Conservation (phyloP, 2,329 filamentous ascomycete genomes). For the Xylariaceae sp. region DNA sequence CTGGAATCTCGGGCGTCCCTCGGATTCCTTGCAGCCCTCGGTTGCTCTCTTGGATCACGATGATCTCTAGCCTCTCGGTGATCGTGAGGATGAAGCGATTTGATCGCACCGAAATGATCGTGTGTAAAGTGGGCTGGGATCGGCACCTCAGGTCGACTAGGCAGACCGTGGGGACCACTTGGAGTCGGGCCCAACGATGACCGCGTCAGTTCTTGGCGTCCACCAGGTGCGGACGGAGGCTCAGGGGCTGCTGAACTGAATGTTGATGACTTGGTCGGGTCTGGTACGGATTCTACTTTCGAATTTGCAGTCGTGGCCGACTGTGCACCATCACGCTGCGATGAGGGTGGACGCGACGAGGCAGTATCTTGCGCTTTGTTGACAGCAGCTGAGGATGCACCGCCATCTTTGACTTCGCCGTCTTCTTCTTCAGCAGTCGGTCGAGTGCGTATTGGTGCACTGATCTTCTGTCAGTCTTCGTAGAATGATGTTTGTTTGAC, state of each 20-base stretch:
- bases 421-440: conserved; percentile 58
- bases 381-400: conserved; percentile 16
- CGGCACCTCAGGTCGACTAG: conserved; percentile 56
- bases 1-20: conserved; percentile 36
- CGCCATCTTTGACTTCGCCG: conserved; percentile 66
- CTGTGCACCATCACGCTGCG: conserved; percentile 16
- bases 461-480: conserved; percentile 8
- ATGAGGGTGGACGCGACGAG: conserved; percentile 11
- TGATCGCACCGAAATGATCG: conserved; percentile 42
- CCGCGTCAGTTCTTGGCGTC: conserved; percentile 31
- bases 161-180: conserved; percentile 40
- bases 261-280: conserved; percentile 23
- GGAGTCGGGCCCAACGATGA: conserved; percentile 25
- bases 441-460: conserved; percentile 28
- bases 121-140: conserved; percentile 45
- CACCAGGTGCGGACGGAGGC: conserved; percentile 18
- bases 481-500: conserved; percentile 10
- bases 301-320: conserved; percentile 15
- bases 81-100: conserved; percentile 30
- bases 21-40: conserved; percentile 32
- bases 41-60: conserved; percentile 29
- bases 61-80: conserved; percentile 28
- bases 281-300: conserved; percentile 22
- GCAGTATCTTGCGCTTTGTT: conserved; percentile 18
- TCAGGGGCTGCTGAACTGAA: conserved; percentile 17